phyloP scores from a whole-genome alignment of 192 early-diverging fungal species.

The Lunasporangiospora selenospora region DNA sequence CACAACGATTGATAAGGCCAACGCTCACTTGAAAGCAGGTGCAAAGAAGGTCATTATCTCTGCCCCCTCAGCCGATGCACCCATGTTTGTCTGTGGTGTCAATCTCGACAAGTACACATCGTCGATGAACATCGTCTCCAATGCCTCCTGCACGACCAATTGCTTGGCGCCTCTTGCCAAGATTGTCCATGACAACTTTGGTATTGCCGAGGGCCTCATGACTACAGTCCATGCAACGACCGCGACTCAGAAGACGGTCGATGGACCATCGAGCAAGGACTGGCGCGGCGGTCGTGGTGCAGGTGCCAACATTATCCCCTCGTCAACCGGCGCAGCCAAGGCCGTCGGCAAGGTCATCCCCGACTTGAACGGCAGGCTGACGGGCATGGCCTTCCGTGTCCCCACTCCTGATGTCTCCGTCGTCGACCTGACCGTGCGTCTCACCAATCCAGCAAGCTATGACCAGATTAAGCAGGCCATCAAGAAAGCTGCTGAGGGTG shows the following conservation, averaged over 20 bases:
- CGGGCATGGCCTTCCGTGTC: conserved; percentile 99
- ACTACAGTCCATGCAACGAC: conserved; percentile 98
- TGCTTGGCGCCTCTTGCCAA: conserved; percentile 98
- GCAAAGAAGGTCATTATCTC: conserved; percentile 99
- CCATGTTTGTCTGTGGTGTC: conserved; percentile 98
- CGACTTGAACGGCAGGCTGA: conserved; percentile 92
- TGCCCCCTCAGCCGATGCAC: conserved; percentile 95
- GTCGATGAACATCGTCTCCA: conserved; percentile 88
- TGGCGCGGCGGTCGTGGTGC: conserved; percentile 98
- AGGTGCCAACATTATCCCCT: conserved; percentile 94
- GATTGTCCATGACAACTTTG: conserved; percentile 96
- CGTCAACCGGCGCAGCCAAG: conserved; percentile 98
- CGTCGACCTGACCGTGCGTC: conserved; percentile 94
- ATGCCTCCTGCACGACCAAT: conserved; percentile 99
- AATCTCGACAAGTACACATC: conserved; percentile 95
- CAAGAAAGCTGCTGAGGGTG: conserved; percentile 82
- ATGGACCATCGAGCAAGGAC: conserved; percentile 96
- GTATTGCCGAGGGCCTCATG: conserved; percentile 97
- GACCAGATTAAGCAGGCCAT: conserved; percentile 87
- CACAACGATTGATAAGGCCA: conserved; percentile 89
- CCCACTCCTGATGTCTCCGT: conserved; percentile 93
- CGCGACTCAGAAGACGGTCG: conserved; percentile 99
- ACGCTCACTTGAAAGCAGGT: conserved; percentile 86
- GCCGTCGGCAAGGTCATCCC: conserved; percentile 99
- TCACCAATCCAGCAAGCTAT: conserved; percentile 90